A percentile compares a stretch with the other conserved stretches of the same genome.
Conservation (phyloP, 345 rosid genomes). For the Brassica rapa region DNA sequence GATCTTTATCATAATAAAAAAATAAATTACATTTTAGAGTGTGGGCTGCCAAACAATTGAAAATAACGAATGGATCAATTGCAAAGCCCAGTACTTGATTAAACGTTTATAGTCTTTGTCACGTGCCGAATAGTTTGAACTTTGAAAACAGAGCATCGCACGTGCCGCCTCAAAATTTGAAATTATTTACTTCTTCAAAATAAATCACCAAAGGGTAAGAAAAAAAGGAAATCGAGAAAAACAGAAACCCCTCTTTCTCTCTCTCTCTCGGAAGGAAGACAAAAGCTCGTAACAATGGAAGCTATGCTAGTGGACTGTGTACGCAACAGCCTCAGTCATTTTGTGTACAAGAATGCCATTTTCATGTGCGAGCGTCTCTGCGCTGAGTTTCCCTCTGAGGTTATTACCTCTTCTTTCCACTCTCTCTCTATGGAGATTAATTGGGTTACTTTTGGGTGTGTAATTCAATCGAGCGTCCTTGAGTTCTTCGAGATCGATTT, state of each 20-base stretch:
- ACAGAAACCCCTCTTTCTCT: conserved; percentile 33
- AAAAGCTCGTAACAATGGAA: conserved; percentile 61
- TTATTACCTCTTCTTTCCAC: conserved; percentile 24
- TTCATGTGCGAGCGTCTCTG: conserved; percentile 98
- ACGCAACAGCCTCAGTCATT: conserved; percentile 81
- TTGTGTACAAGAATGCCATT: conserved; percentile 80
- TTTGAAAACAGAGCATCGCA: conserved; percentile 34
- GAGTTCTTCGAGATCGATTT: conserved; percentile 37
- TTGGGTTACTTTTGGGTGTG: no score
- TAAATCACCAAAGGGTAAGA: conserved; percentile 1
- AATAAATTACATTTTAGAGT: background rate
- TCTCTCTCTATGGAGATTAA: background rate
- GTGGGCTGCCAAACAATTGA: background rate
- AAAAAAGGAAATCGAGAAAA: conserved; percentile 25
- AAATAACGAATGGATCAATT: background rate
- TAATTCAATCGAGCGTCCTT: background rate
- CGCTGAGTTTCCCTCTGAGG: conserved; percentile 99
- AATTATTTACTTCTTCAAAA: conserved; percentile 20
- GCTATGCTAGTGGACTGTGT: conserved; percentile 77
- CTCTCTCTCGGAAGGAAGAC: conserved; percentile 21
- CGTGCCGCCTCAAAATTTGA: conserved; percentile 38
- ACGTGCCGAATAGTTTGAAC: conserved; percentile 33
- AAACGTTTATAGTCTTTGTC: background rate
- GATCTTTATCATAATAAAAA: no score
- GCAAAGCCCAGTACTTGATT: background rate